Conservation (phyloP, 164 flowering plant species). For the Houttuynia cordata region DNA sequence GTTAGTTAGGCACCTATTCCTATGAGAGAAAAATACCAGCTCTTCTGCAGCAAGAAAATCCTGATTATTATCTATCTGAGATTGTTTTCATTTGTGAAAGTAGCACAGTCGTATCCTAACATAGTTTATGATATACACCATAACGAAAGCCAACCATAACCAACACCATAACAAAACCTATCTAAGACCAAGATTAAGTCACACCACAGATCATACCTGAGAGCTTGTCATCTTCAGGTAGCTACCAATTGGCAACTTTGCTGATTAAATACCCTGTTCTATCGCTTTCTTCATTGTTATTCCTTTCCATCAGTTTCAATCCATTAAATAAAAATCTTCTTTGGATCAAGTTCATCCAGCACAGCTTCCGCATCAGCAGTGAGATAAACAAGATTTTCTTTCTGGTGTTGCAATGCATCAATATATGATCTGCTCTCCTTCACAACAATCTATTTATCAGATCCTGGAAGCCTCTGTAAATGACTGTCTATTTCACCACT, state of each 20-base stretch:
- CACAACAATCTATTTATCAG: constrained; percentile 76
- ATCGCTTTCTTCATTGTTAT: constrained; percentile 81
- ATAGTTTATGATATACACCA: no score
- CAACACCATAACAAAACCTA: no score
- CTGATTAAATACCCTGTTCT: constrained; percentile 84
- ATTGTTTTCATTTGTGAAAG: no score
- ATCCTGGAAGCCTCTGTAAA: constrained; percentile 62
- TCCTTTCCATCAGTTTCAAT: constrained; percentile 92
- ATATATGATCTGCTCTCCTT: constrained; percentile 61
- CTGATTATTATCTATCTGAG: no score
- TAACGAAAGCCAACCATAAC: no score
- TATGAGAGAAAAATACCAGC: not conserved
- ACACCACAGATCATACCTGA: constrained; percentile 36
- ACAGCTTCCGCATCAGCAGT: constrained; percentile 82
- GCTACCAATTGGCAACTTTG: constrained; percentile 76
- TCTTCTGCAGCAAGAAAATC: no score
- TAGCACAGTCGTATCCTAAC: not conserved
- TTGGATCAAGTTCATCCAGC: constrained; percentile 62
- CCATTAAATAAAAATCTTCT: constrained; percentile 72
- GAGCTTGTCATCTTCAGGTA: constrained; percentile 92
- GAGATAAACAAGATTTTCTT: constrained; percentile 74
- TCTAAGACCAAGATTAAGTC: not conserved
- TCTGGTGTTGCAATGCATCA: constrained; percentile 63
- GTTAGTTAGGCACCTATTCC: not conserved
- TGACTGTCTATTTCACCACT: constrained; percentile 53